A percentile compares a stretch with the other conserved stretches of the same genome.
Conservation (phyloP, 2,329 filamentous ascomycete species). For the Cladorrhinum sp. region DNA sequence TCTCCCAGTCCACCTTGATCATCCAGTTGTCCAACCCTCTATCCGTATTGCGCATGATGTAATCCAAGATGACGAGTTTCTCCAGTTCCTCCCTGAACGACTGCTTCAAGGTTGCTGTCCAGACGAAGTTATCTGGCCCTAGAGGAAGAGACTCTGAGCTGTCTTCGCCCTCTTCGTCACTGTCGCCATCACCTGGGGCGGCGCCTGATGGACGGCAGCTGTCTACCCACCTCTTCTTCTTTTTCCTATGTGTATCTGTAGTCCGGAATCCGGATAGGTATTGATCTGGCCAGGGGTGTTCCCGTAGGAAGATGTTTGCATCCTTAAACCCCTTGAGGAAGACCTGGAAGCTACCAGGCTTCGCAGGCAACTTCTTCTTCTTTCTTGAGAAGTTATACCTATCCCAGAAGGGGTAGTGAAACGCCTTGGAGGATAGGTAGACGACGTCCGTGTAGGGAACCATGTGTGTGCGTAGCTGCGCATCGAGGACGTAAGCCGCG, state of each 20-base stretch:
- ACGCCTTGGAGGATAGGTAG: constrained; percentile 90
- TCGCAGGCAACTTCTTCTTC: constrained; percentile 80
- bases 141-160: constrained; percentile 36
- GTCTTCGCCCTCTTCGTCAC: constrained; percentile 39
- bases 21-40: constrained; percentile 98
- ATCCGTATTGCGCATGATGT: constrained; percentile 99
- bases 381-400: constrained; percentile 83
- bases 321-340: constrained; percentile 97
- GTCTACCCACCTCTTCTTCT: constrained; percentile 73
- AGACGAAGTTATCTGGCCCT: constrained; percentile 63
- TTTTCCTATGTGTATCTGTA: constrained; percentile 63
- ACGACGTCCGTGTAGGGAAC: constrained; percentile 97
- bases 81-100: constrained; percentile 93
- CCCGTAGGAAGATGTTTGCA: constrained; percentile 89
- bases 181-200: constrained; percentile 60
- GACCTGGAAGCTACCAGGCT: constrained; percentile 94
- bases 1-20: constrained; percentile 90
- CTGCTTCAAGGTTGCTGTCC: constrained; percentile 86
- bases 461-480: constrained; percentile 81
- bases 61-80: constrained; percentile 95
- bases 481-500: constrained; percentile 91
- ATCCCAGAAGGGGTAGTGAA: constrained; percentile 98
- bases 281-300: constrained; percentile 96
- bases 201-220: constrained; percentile 66
- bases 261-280: constrained; percentile 68